Evolutionary conservation across 1,284 basidiomycete species (phyloP), one percentile per base, ranked within the genome.

Genomic region (Taiwanofungus camphoratus): DNA sequence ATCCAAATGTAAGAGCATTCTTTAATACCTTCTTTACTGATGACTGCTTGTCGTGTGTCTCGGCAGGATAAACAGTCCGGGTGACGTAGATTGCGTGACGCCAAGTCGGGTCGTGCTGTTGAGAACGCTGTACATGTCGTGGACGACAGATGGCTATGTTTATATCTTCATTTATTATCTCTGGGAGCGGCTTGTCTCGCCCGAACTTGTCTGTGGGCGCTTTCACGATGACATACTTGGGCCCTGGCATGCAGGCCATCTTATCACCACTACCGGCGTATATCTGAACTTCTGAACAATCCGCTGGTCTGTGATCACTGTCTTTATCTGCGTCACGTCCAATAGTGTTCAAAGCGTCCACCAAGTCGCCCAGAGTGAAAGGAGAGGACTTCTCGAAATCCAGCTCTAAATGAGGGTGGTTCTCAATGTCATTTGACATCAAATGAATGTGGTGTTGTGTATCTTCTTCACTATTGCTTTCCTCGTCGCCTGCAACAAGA

Each of bases 11-110:
- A n/a, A n/a, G n/a, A n/a, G n/a, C n/a, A n/a, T n/a, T n/a, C n/a
- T n/a, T n/a, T n/a, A n/a, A n/a, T n/a, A n/a, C n/a, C n/a, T n/a
- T n/a, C n/a, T n/a, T n/a, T n/a, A n/a, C n/a, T n/a, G n/a, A n/a
- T n/a, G n/a, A n/a, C n/a, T n/a, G n/a, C n/a, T n/a, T n/a, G n/a
- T n/a, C n/a, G n/a, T n/a, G n/a, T n/a, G n/a, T n/a, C n/a, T n/a
- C n/a, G n/a, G n/a, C n/a, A n/a, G 56, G 56, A 52, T 54, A 58
- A 2, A 53, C 52, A 8, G 44, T 23, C 16, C 46, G 9, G 44
- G 52, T 55, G 41, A 55, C 30, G 38, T 58, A 58, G 42, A 53
- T 52, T 4, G 56, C 56, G 32, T 58, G 51, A 11, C 56, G 53
- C 52, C 52, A 47, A 4, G 44, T 48, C 8, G 49, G 48, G n/a